Base-by-base conservation (phyloP, 139 green algal genomes). In the Pleodorina starrii region DNA sequence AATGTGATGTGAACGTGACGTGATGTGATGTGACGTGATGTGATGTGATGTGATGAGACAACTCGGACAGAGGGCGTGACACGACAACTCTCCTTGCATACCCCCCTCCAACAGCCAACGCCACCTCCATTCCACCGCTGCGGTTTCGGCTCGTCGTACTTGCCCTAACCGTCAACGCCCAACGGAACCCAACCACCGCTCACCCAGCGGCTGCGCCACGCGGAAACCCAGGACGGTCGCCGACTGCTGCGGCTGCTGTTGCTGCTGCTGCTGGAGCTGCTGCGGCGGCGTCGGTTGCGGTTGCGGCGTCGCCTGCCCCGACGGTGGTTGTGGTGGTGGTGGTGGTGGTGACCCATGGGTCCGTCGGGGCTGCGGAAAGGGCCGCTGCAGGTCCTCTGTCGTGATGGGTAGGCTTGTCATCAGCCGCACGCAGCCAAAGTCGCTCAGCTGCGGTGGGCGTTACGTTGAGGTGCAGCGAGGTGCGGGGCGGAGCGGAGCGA, bases 371-470 rank as follows among this genome's bases (percentile, higher is more conserved):
- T 77, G 69, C 69, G 19, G 40, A 57, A 80, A 36, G 17, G 23
- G 72, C 27, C 46, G 74, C 74, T 63, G 74, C 36, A 40, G 78
- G 19, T 85, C 78, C 51, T 72, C 76, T n/a, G 48, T 12, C 14
- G 76, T 73, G 21, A 51, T 27, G 6, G 80, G 57, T 25, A 76
- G 42, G 14, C 76, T 57, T 7, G 80, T 86, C 80, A 86, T 86
- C 21, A 86, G 60, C 10, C 59, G 80, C 29, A 86, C 80, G 40
- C 80, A 86, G 43, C 80, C 80, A 17, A 86, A 86, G n/a, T 86
- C 80, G 42, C 80, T 86, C 80, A 86, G 43, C 80, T 86, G 59
- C 63, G 69, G 14, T 32, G 2, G 54, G n/a, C n/a, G n/a, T n/a
- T n/a, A n/a, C n/a, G n/a, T n/a, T n/a, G n/a, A n/a, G n/a, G n/a